These are phyloP conservation scores for Colletotrichum cordylinicola DNA, from an alignment of 2,329 filamentous ascomycete species.

Conservation along the genomic window DNA sequence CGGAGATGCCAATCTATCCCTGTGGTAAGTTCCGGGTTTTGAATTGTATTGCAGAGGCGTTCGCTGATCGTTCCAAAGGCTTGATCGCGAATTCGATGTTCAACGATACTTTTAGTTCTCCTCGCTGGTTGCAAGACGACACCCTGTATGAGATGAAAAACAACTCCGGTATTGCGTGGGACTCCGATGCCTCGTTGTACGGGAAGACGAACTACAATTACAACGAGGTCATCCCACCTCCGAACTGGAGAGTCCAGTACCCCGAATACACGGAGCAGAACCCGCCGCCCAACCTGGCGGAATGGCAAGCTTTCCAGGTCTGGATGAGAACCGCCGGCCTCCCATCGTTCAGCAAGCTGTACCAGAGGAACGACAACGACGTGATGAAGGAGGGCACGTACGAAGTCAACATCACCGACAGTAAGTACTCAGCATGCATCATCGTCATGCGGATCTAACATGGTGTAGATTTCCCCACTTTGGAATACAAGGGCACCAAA, in stretches of 20 bases:
- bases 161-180: slow-evolving; percentile 82
- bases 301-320: slow-evolving; percentile 88
- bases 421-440: slow-evolving; percentile 58
- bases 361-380: slow-evolving; percentile 77
- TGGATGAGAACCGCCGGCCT: slow-evolving; percentile 99
- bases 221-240: slow-evolving; percentile 76
- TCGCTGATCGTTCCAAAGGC: slow-evolving; percentile 36
- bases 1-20: slow-evolving; percentile 82
- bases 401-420: slow-evolving; percentile 75
- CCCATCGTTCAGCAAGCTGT: slow-evolving; percentile 93
- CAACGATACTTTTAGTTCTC: slow-evolving; percentile 85
- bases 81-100: slow-evolving; percentile 96
- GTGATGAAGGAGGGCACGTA: slow-evolving; percentile 77
- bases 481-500: slow-evolving; percentile 83
- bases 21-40: slow-evolving; percentile 57
- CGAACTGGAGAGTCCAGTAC: slow-evolving; percentile 80
- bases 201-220: slow-evolving; percentile 70
- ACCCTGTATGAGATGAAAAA: slow-evolving; percentile 77
- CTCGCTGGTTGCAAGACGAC: slow-evolving; percentile 56
- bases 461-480: slow-evolving; percentile 77
- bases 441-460: neutral
- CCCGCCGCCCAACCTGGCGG: slow-evolving; percentile 73
- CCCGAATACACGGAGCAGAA: slow-evolving; percentile 65
- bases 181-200: slow-evolving; percentile 82
- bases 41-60: neutral